These are phyloP conservation scores for Blastocystis hominis DNA, from an alignment of 352 stramenopile genomes.

Conservation along the genomic window DNA sequence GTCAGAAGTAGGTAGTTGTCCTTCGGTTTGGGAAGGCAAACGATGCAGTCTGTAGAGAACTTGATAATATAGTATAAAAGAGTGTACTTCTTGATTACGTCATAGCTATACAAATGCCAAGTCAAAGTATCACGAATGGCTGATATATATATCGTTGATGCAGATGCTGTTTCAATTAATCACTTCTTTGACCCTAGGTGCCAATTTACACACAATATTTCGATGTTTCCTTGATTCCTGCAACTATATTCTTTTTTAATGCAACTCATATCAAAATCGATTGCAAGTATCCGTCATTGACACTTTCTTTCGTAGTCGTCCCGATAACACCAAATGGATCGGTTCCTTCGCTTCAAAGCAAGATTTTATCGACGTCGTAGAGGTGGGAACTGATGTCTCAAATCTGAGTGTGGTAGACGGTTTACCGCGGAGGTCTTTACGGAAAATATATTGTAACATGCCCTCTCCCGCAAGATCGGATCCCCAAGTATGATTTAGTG, in stretches of 20 bases:
- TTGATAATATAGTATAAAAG: constrained; percentile 70
- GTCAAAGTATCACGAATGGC: constrained; percentile 72
- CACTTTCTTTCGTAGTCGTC: constrained; percentile 65
- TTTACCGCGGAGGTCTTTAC: constrained; percentile 71
- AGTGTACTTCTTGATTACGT: background rate
- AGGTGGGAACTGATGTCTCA: constrained; percentile 62
- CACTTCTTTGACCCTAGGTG: constrained; percentile 58
- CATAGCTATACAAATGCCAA: constrained; percentile 70
- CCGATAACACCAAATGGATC: constrained; percentile 77
- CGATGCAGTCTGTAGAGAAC: constrained; percentile 71
- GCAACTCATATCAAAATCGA: constrained; percentile 78
- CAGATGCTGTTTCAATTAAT: constrained; percentile 60
- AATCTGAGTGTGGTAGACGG: constrained; percentile 64
- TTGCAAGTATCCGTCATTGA: constrained; percentile 67
- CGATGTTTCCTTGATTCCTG: constrained; percentile 74
- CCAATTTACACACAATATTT: constrained; percentile 77
- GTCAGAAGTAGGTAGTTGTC: constrained; percentile 66
- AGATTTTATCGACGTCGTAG: constrained; percentile 75
- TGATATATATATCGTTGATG: constrained; percentile 69
- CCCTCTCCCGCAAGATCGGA: constrained; percentile 70
- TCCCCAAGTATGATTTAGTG: constrained; percentile 67
- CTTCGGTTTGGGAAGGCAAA: constrained; percentile 70
- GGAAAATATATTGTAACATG: constrained; percentile 73
- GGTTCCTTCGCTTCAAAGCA: constrained; percentile 70
- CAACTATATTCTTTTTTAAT: constrained; percentile 77